Evolutionary conservation across 2,329 filamentous ascomycete genomes (phyloP), one percentile per base, ranked within the genome.

Genomic region (Leptodontidium sp.): DNA sequence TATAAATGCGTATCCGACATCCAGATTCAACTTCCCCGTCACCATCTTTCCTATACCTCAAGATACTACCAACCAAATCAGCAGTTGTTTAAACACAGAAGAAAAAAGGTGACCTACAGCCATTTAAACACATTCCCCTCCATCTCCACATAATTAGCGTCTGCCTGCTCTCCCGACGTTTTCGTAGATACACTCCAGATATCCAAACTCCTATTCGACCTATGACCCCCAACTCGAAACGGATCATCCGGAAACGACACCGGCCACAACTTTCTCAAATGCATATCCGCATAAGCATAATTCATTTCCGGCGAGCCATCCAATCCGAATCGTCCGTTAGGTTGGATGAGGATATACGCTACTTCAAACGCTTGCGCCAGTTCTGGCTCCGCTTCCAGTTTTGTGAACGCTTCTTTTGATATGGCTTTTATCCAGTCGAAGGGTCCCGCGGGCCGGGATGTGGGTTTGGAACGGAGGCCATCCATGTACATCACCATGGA

Each of bases 1-100:
- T 57, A 21, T 43, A 65, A 21, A 65, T 45, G 6, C 50, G 35
- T 32, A 65, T 65, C 40, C 40, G 47, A 47, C 62, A 65, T 35
- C 50, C 62, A 24, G 21, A 43, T 4, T 45, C 49, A 17, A 47
- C 17, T 35, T 62, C 59, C 15, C 45, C 38, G 26, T 47, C 43
- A 1, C 59, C 59, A 0, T 62, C 59, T n/a, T 62, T 62, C 15
- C 43, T 50, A 43, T 62, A 50, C 17, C 59, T 47, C 17, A 62
- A 17, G 29, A 62, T 47, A 6, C 59, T 62, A 50, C 2, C 2
- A 14, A 11, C 21, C 38, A 29, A n/a, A 17, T 50, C 15, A 62
- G 40, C 14, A 35, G 15, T 49, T 1, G 32, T 47, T 2, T 14
- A 49, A 5, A 15, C 9, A 1, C 5, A 7, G 29, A 32, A 21